phyloP scores from a whole-genome alignment of 306 rosid genomes.

The Quercus cerris region DNA sequence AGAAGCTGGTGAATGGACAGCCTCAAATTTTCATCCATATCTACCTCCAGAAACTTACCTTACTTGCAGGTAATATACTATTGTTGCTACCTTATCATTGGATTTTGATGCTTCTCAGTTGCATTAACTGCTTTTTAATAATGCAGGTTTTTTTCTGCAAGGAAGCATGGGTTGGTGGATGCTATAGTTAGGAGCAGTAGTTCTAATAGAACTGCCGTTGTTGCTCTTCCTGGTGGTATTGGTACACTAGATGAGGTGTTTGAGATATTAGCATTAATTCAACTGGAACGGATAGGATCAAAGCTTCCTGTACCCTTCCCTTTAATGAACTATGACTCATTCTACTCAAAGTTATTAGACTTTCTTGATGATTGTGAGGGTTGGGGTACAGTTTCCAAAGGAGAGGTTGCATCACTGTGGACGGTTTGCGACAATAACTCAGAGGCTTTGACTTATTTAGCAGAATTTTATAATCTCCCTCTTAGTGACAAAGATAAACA shows the following conservation, averaged over 20 bases:
- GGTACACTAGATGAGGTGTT: constrained; percentile 91
- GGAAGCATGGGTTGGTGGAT: constrained; percentile 94
- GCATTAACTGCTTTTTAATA: constrained; percentile 15
- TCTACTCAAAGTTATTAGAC: constrained; percentile 68
- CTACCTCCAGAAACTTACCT: constrained; percentile 70
- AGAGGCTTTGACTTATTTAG: constrained; percentile 71
- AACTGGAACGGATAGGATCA: constrained; percentile 82
- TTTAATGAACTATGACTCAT: constrained; percentile 85
- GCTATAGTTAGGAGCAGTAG: constrained; percentile 63
- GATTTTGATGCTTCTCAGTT: background rate
- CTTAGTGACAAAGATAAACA: constrained; percentile 16
- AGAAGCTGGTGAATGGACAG: constrained; percentile 84
- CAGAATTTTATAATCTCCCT: constrained; percentile 57
- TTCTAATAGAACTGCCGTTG: constrained; percentile 65
- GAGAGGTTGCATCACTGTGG: constrained; percentile 82
- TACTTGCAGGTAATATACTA: constrained; percentile 64
- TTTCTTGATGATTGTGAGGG: constrained; percentile 63
- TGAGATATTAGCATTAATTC: constrained; percentile 73
- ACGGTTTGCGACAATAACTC: constrained; percentile 71
- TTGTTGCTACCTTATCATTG: constrained; percentile 2
- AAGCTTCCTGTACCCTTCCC: constrained; percentile 68
- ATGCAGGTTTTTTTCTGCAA: constrained; percentile 89
- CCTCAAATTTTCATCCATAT: constrained; percentile 75
- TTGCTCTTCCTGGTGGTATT: constrained; percentile 87
- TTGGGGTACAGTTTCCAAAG: constrained; percentile 75